phyloP scores from a whole-genome alignment of 73 alveolate genomes.

The Paramecium biaurelia region DNA sequence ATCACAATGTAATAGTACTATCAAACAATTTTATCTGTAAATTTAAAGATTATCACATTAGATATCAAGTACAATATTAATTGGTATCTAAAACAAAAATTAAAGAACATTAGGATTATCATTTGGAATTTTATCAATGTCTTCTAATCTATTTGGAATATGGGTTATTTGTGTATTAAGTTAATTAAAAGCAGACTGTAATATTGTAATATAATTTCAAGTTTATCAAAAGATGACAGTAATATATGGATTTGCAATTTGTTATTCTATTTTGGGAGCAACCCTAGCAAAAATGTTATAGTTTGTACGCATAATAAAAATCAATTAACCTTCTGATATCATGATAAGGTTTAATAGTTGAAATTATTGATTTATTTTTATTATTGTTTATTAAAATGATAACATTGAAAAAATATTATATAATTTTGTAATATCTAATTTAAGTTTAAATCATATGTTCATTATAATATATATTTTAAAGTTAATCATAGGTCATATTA shows the following conservation, averaged over 20 bases:
- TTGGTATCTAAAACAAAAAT: background rate
- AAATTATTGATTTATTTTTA: background rate
- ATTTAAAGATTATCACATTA: background rate
- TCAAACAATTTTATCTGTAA: background rate
- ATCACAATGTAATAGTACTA: background rate
- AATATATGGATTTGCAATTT: background rate
- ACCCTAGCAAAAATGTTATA: background rate
- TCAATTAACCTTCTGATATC: background rate
- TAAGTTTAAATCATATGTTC: no score
- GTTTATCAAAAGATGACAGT: background rate
- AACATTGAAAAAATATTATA: no score
- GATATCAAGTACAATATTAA: background rate
- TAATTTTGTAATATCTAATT: no score
- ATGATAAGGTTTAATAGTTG: background rate
- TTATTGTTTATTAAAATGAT: no score
- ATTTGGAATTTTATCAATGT: background rate
- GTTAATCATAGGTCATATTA: background rate
- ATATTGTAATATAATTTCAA: background rate
- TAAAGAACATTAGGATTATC: background rate
- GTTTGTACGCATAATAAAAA: background rate
- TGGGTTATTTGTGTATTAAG: background rate
- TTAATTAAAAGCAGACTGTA: background rate
- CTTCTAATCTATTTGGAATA: background rate
- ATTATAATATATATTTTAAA: no score
- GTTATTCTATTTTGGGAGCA: background rate